phyloP scores from a whole-genome alignment of 257 asterid species.

The Gentiana dahurica region DNA sequence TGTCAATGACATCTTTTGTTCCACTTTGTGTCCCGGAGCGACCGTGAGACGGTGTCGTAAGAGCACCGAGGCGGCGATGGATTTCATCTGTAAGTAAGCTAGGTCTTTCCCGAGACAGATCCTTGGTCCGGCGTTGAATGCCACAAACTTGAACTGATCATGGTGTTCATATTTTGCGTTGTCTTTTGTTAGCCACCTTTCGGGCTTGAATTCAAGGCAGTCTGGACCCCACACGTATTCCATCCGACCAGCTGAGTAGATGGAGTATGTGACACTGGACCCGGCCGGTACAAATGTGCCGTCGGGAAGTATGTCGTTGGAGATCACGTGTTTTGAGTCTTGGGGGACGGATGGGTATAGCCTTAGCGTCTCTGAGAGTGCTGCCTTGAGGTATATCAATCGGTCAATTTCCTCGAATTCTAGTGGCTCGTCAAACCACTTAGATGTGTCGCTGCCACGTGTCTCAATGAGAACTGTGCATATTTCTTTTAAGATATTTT shows the following conservation, averaged over 20 bases:
- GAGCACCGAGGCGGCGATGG: slow-evolving; percentile 44
- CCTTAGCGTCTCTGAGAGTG: slow-evolving; percentile 49
- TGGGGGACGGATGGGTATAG: slow-evolving; percentile 63
- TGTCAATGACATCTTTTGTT: slow-evolving; percentile 54
- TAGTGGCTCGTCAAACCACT: slow-evolving; percentile 41
- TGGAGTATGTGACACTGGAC: slow-evolving; percentile 49
- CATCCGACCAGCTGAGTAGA: slow-evolving; percentile 53
- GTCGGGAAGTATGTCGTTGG: slow-evolving; percentile 46
- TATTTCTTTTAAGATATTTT: slow-evolving; percentile 34
- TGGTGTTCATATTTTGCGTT: slow-evolving; percentile 25
- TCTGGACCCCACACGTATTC: slow-evolving; percentile 56
- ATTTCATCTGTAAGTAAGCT: slow-evolving; percentile 55
- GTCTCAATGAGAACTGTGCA: slow-evolving; percentile 26
- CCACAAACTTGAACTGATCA: slow-evolving; percentile 36
- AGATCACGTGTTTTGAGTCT: slow-evolving; percentile 48
- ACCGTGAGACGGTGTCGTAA: slow-evolving; percentile 41
- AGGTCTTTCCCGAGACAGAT: slow-evolving; percentile 48
- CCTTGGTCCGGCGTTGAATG: slow-evolving; percentile 56
- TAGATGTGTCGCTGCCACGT: slow-evolving; percentile 30
- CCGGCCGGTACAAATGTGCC: slow-evolving; percentile 59
- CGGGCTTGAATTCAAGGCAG: slow-evolving; percentile 47
- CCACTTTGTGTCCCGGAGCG: slow-evolving; percentile 47
- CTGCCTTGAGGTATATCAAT: slow-evolving; percentile 48
- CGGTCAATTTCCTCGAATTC: slow-evolving; percentile 54
- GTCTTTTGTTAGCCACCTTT: slow-evolving; percentile 49